Conservation (phyloP, 2,329 filamentous ascomycete genomes). For the Sclerotinia nivalis region DNA sequence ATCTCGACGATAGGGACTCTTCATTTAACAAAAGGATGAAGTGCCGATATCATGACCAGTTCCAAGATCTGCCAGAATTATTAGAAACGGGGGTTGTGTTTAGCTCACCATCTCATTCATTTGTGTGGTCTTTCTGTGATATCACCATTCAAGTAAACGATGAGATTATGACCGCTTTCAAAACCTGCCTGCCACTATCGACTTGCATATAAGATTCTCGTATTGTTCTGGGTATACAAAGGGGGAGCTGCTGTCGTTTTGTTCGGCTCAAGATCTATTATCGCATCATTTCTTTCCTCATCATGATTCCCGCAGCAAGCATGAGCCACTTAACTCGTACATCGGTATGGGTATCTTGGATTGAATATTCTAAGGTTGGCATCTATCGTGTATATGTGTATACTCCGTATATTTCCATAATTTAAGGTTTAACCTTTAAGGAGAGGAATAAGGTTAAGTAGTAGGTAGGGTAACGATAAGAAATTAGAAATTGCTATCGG, state of each 20-base stretch:
- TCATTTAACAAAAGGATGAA: not conserved
- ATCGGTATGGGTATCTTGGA: not conserved
- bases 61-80: not conserved
- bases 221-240: not conserved
- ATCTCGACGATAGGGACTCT: not conserved
- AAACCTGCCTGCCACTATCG: not conserved
- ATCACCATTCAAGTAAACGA: too few species aligned
- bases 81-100: not conserved
- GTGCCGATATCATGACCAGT: not conserved
- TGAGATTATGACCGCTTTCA: not conserved
- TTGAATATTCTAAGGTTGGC: not conserved
- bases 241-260: too few species aligned
- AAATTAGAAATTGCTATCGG: not conserved
- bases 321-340: not conserved
- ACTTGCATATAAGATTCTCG: not conserved
- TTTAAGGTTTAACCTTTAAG: not conserved
- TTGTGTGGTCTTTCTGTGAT: too few species aligned
- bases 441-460: conserved; percentile 1
- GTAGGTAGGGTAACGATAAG: not conserved
- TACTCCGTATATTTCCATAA: not conserved
- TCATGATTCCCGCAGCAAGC: not conserved
- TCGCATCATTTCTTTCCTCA: not conserved
- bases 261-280: not conserved
- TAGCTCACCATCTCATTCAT: too few species aligned
- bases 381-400: not conserved